Conservation (phyloP, 148 eudicot species). For the Agrostemma githago region DNA sequence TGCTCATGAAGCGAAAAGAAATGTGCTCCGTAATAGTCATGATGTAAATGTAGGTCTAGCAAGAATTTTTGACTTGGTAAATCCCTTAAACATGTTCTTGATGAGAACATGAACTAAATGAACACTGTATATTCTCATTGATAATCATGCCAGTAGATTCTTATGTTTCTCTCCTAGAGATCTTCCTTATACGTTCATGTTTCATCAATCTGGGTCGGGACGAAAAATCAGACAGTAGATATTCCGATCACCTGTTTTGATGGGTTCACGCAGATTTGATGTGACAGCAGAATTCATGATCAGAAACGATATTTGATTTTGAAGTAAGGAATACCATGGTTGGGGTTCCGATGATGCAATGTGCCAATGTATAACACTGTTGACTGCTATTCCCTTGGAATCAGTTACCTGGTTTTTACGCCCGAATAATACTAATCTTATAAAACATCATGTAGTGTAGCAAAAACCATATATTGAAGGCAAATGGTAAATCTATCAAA, state of each 20-base stretch:
- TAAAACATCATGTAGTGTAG: not conserved
- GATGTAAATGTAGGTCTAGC: not conserved
- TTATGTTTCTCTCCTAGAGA: not conserved
- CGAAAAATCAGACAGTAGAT: too few relatives aligned
- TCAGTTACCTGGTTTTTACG: not conserved
- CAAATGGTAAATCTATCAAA: slow-evolving; percentile 7
- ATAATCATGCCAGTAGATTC: not conserved
- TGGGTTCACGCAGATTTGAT: too few relatives aligned
- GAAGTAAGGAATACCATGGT: not conserved
- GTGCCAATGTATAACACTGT: not conserved
- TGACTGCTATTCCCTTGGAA: not conserved
- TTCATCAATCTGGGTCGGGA: too few relatives aligned
- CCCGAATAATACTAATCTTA: not conserved
- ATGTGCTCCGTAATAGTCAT: not conserved
- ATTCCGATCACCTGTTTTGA: too few relatives aligned
- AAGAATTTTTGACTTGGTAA: not conserved
- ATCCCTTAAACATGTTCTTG: not conserved
- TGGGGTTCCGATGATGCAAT: not conserved
- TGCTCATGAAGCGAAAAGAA: not conserved
- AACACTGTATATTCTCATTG: not conserved
- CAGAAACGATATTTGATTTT: not conserved
- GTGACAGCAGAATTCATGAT: not conserved
- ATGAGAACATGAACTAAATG: not conserved
- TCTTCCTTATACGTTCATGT: not conserved
- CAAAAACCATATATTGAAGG: slow-evolving; percentile 5